phyloP scores from a whole-genome alignment of 495 filamentous ascomycete species.

The Penicillium waksmanii region DNA sequence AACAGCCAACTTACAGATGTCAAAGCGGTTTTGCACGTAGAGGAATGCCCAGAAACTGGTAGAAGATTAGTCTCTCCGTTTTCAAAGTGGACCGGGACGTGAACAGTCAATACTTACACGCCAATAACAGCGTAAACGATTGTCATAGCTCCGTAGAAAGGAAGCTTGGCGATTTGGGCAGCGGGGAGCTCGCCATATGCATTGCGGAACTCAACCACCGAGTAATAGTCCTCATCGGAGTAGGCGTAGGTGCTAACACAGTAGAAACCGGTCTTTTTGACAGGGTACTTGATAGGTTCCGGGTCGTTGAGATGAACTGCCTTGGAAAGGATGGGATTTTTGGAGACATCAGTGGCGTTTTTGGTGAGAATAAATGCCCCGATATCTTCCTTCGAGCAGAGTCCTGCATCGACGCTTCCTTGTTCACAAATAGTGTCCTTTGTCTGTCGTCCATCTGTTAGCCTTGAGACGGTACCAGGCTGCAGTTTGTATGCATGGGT shows the following conservation, averaged over 20 bases:
- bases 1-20: slow-evolving; percentile 68
- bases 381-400: slow-evolving; percentile 73
- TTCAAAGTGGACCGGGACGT: neutral
- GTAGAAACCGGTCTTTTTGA: slow-evolving; percentile 92
- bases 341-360: slow-evolving; percentile 69
- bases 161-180: slow-evolving; percentile 93
- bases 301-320: slow-evolving; percentile 82
- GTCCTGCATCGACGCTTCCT: slow-evolving; percentile 61
- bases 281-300: slow-evolving; percentile 72
- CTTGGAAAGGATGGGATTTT: slow-evolving; percentile 72
- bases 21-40: slow-evolving; percentile 89
- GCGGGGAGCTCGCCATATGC: slow-evolving; percentile 95
- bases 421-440: slow-evolving; percentile 78
- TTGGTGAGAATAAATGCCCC: slow-evolving; percentile 83
- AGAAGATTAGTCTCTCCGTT: slow-evolving; percentile 21
- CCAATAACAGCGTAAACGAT: slow-evolving; percentile 91
- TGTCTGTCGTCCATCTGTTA: slow-evolving; percentile 40
- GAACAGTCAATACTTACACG: slow-evolving; percentile 50
- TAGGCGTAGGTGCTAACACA: slow-evolving; percentile 81
- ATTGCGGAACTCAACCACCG: slow-evolving; percentile 88
- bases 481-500: neutral
- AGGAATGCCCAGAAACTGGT: slow-evolving; percentile 87
- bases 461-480: slow-evolving; percentile 3
- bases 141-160: slow-evolving; percentile 94
- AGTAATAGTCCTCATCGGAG: slow-evolving; percentile 66